Evolutionary conservation across 2,329 filamentous ascomycete species (phyloP).

Genomic region (Didymellaceae sp.): DNA sequence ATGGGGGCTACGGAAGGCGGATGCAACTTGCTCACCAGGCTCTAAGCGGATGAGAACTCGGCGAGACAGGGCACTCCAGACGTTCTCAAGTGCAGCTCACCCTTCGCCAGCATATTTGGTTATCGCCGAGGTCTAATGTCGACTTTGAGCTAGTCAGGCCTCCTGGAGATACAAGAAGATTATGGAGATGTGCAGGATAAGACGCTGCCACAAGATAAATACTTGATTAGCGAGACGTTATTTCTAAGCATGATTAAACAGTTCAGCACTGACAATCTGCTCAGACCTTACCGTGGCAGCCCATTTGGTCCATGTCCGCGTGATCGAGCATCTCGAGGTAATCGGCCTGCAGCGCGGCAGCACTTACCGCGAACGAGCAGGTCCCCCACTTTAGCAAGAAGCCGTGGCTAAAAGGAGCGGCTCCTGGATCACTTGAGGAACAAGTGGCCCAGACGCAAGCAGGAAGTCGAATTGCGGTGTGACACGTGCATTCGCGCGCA

Average conservation of each 20-base stretch:
- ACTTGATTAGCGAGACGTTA: background rate
- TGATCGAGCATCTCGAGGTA: constrained; percentile 7
- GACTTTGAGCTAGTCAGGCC: no score
- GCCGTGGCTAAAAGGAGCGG: constrained; percentile 6
- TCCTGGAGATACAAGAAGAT: background rate
- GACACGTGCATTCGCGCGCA: constrained; percentile 12
- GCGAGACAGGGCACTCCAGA: no score
- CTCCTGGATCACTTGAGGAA: constrained; percentile 7
- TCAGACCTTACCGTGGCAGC: constrained; percentile 10
- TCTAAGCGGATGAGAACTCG: background rate
- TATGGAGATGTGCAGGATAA: background rate
- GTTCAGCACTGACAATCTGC: background rate
- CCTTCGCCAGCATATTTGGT: background rate
- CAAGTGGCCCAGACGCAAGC: constrained; percentile 9
- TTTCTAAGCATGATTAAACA: background rate
- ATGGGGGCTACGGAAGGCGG: constrained; percentile 42
- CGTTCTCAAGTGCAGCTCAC: no score
- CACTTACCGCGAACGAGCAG: constrained; percentile 16
- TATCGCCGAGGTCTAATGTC: no score
- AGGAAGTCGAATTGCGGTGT: constrained; percentile 19
- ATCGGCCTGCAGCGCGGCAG: constrained; percentile 8
- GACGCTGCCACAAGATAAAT: background rate
- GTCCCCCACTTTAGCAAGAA: constrained; percentile 1
- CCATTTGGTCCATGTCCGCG: background rate
- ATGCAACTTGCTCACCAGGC: constrained; percentile 41